phyloP scores from a whole-genome alignment of 2,329 filamentous ascomycete genomes.

The Myriosclerotinia scirpicola region DNA sequence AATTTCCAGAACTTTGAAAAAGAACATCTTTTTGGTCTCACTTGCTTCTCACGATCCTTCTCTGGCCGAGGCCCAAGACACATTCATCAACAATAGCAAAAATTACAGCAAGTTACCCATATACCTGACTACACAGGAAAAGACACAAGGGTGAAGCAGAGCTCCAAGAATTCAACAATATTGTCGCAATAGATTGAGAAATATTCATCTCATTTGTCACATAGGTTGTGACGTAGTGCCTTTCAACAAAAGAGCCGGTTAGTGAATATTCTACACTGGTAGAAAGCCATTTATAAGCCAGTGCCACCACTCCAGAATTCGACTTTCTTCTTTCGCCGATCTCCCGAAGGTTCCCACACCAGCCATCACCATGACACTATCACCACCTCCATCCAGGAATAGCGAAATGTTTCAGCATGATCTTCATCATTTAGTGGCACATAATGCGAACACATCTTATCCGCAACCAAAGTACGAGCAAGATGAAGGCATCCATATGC shows the following conservation, averaged over 20 bases:
- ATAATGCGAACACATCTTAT: slow-evolving; percentile 44
- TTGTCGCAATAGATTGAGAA: slow-evolving; percentile 5
- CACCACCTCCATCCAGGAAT: slow-evolving; percentile 45
- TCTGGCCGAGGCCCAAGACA: slow-evolving; percentile 19
- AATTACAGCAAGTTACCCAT: slow-evolving; percentile 5
- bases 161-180: slow-evolving; percentile 1
- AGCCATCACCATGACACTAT: slow-evolving; percentile 31
- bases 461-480: slow-evolving; percentile 35
- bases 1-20: slow-evolving; percentile 38
- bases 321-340: slow-evolving; percentile 1
- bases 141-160: background rate
- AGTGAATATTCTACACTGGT: slow-evolving; percentile 14
- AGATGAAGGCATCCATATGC: slow-evolving; percentile 33
- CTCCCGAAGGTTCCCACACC: slow-evolving; percentile 12
- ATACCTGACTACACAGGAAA: slow-evolving; percentile 5
- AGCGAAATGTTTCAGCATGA: slow-evolving; percentile 45
- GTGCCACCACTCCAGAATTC: background rate
- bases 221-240: background rate
- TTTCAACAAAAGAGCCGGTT: slow-evolving; percentile 11
- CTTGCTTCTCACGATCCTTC: slow-evolving; percentile 27
- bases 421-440: slow-evolving; percentile 47
- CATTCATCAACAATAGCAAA: slow-evolving; percentile 8
- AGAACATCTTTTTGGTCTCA: slow-evolving; percentile 31
- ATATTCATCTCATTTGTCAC: slow-evolving; percentile 9
- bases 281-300: slow-evolving; percentile 16